A percentile compares a stretch with the other conserved stretches of the same genome.
Evolutionary conservation across 164 flowering plant genomes (phyloP).

Genomic region (Kalanchoe fedtschenkoi): DNA sequence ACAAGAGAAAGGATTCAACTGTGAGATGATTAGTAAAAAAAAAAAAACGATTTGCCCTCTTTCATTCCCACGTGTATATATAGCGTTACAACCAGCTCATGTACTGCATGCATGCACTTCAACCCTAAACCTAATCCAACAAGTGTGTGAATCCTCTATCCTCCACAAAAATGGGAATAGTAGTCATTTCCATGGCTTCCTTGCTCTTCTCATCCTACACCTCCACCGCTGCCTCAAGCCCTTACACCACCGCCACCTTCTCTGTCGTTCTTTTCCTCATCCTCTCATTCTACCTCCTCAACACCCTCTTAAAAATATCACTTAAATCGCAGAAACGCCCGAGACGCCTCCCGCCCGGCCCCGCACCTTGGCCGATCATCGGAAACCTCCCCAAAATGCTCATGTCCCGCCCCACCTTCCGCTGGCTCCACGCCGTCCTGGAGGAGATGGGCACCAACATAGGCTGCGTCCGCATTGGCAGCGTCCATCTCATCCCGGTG

Average conservation of each 20-base stretch:
- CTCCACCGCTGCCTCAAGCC: background rate
- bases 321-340: background rate
- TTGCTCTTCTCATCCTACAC: too few relatives aligned
- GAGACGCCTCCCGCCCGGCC: constrained; percentile 11
- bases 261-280: background rate
- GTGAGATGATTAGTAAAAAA: too few relatives aligned
- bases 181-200: background rate
- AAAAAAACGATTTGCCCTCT: too few relatives aligned
- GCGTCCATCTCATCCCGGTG: too few relatives aligned
- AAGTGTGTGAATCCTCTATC: too few relatives aligned
- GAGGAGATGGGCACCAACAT: constrained; percentile 12
- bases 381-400: constrained; percentile 12
- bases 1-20: too few relatives aligned
- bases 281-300: background rate
- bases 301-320: background rate
- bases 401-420: constrained; percentile 9
- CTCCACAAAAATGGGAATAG: too few relatives aligned
- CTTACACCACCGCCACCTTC: constrained; percentile 1
- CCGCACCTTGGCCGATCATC: constrained; percentile 16
- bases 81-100: too few relatives aligned
- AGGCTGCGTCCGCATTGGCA: too few relatives aligned
- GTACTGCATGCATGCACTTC: too few relatives aligned
- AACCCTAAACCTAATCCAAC: too few relatives aligned
- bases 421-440: constrained; percentile 18
- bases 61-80: too few relatives aligned